Evolutionary conservation across 192 early-diverging fungal species (phyloP), one percentile per base, ranked within the genome.

Genomic region (Umbelopsis sp.): DNA sequence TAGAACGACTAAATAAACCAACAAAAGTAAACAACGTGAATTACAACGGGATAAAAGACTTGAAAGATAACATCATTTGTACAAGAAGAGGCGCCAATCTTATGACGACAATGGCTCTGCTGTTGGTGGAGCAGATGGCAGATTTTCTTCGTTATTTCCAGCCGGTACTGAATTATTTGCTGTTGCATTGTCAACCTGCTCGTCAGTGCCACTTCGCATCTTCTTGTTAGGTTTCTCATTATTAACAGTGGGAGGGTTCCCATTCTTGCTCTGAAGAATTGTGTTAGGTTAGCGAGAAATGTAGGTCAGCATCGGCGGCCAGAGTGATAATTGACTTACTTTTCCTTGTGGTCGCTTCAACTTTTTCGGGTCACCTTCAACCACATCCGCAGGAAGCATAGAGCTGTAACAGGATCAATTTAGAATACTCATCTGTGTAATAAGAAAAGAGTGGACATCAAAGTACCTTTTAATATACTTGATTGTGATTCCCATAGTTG

Each of bases 401-500:
- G 52, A 22, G 55, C 69, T 70, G 20, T 20, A 37, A 61, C 5
- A 53, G n/a, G 33, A 16, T n/a, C 15, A 35, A 16, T 25, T 55
- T 15, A 61, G 25, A 33, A 61, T 4, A 25, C 6, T 25, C 11
- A 18, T 55, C 23, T 16, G 0, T 35, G 2, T 11, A 35, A 16
- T 11, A 37, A 35, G 12, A 25, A 0, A 4, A 18, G 23, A 27
- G 8, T 23, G 23, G 4, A 27, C 23, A 27, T 7, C 52, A 55
- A 15, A 58, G 65, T 67, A 89, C 87, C 86, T 82, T 71, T 80
- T 84, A 33, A 89, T 78, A 70, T 85, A 76, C 52, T 82, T 74
- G 20, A 94, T 85, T 18, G 80, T 75, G 51, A 96, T 86, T 9
- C 79, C 87, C 92, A 93, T 94, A 20, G 68, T 75, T 33, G 70